These are phyloP conservation scores for Paraglomus occultum DNA, from an alignment of 192 early-diverging fungal genomes.

Conservation along the genomic window DNA sequence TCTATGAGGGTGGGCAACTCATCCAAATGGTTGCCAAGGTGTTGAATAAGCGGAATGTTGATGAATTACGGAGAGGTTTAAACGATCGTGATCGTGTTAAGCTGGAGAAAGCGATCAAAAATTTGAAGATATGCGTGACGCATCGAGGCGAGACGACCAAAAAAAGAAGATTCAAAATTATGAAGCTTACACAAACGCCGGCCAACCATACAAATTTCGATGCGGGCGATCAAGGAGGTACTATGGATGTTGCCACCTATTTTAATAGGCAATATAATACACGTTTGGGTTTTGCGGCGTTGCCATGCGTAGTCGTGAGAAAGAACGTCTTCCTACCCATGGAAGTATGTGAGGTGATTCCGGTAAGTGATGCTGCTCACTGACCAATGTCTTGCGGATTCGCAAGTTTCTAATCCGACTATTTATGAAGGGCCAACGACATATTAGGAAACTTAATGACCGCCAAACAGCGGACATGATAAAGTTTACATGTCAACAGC, in stretches of 20 bases:
- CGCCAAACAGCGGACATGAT: slow-evolving; percentile 94
- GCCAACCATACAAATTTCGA: slow-evolving; percentile 73
- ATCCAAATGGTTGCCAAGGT: slow-evolving; percentile 69
- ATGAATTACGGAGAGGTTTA: slow-evolving; percentile 51
- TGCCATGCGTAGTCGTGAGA: slow-evolving; percentile 80
- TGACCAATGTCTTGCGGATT: too few species aligned
- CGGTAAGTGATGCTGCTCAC: slow-evolving; percentile 4
- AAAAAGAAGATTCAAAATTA: slow-evolving; percentile 71
- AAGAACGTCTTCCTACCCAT: slow-evolving; percentile 76
- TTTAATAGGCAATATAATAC: slow-evolving; percentile 74
- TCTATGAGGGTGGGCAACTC: slow-evolving; percentile 66
- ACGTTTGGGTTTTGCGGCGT: slow-evolving; percentile 67
- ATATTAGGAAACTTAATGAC: slow-evolving; percentile 80
- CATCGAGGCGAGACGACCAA: slow-evolving; percentile 62
- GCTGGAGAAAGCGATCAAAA: slow-evolving; percentile 53
- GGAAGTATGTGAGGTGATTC: slow-evolving; percentile 83
- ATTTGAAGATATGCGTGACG: slow-evolving; percentile 50
- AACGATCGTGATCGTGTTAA: slow-evolving; percentile 43
- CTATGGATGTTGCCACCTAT: slow-evolving; percentile 73
- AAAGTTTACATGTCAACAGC: slow-evolving; percentile 83
- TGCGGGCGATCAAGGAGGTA: slow-evolving; percentile 42
- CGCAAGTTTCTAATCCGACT: too few species aligned
- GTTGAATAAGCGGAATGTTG: slow-evolving; percentile 47
- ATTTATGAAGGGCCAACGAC: slow-evolving; percentile 67
- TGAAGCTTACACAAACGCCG: slow-evolving; percentile 61